Evolutionary conservation across 2,329 filamentous ascomycete species (phyloP).

Genomic region (Microcyclospora tardicrescens): DNA sequence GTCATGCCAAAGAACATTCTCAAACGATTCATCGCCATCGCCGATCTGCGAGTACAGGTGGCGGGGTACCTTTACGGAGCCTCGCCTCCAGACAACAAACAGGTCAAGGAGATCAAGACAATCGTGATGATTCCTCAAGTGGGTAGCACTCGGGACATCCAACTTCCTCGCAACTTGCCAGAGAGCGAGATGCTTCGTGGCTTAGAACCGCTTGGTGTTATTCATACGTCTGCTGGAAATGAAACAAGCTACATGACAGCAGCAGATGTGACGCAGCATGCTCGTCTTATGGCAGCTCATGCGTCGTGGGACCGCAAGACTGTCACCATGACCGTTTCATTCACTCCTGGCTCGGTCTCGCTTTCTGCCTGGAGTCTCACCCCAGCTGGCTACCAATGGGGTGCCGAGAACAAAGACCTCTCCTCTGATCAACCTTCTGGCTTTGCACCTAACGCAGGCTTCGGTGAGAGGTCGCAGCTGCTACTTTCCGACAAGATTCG

Average conservation of each 20-base stretch:
- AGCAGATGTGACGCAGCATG: constrained; percentile 85
- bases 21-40: constrained; percentile 95
- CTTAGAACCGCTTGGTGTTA: constrained; percentile 84
- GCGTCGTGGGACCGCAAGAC: constrained; percentile 76
- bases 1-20: constrained; percentile 99
- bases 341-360: constrained; percentile 92
- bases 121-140: constrained; percentile 98
- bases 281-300: constrained; percentile 77
- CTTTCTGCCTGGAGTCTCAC: constrained; percentile 88
- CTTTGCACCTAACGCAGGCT: constrained; percentile 59
- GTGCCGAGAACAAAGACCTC: constrained; percentile 85
- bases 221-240: constrained; percentile 90
- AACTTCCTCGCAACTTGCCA: constrained; percentile 77
- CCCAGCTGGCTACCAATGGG: constrained; percentile 90
- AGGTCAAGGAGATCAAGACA: constrained; percentile 91
- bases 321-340: constrained; percentile 86
- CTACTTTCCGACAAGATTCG: constrained; percentile 85
- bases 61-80: constrained; percentile 90
- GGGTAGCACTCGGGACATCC: constrained; percentile 80
- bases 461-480: constrained; percentile 92
- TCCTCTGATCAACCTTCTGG: constrained; percentile 88
- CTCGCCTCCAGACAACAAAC: constrained; percentile 85
- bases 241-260: constrained; percentile 95
- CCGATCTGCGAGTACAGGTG: constrained; percentile 90
- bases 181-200: constrained; percentile 79